A percentile compares a stretch with the other conserved stretches of the same genome.
Conservation (phyloP, 305 asterid genomes). For the Ilex paraguariensis region DNA sequence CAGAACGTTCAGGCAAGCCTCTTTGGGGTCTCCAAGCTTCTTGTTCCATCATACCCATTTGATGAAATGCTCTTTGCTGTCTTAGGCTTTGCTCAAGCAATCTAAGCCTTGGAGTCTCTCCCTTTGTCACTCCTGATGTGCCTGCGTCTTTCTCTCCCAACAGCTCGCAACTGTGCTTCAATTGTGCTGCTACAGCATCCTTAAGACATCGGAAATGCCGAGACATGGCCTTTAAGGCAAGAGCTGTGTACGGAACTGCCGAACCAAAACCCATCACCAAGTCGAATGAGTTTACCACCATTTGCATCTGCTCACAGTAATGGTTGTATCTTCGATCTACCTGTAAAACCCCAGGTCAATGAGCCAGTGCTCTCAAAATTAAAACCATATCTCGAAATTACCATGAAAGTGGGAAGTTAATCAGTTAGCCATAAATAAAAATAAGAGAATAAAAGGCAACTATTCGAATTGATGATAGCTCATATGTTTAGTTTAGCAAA, state of each 20-base stretch:
- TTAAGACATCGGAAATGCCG: conserved; percentile 89
- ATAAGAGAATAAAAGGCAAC: neutral
- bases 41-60: conserved; percentile 98
- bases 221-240: conserved; percentile 96
- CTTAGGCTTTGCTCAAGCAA: conserved; percentile 78
- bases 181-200: conserved; percentile 70
- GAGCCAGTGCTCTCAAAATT: neutral
- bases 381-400: neutral
- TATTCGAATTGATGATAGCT: neutral
- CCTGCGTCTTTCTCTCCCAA: conserved; percentile 82
- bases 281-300: conserved; percentile 96
- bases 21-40: conserved; percentile 99
- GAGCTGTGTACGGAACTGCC: conserved; percentile 78
- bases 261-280: conserved; percentile 94
- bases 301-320: conserved; percentile 97
- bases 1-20: conserved; percentile 93
- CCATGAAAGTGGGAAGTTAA: neutral
- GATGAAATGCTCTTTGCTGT: conserved; percentile 84
- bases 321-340: conserved; percentile 90
- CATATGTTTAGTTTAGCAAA: no score
- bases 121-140: conserved; percentile 71
- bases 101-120: conserved; percentile 89
- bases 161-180: conserved; percentile 64
- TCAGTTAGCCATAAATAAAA: neutral
- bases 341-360: conserved; percentile 22